These are phyloP conservation scores for Phalaenopsis aphrodite DNA, from an alignment of 106 monocot species.

Conservation along the genomic window DNA sequence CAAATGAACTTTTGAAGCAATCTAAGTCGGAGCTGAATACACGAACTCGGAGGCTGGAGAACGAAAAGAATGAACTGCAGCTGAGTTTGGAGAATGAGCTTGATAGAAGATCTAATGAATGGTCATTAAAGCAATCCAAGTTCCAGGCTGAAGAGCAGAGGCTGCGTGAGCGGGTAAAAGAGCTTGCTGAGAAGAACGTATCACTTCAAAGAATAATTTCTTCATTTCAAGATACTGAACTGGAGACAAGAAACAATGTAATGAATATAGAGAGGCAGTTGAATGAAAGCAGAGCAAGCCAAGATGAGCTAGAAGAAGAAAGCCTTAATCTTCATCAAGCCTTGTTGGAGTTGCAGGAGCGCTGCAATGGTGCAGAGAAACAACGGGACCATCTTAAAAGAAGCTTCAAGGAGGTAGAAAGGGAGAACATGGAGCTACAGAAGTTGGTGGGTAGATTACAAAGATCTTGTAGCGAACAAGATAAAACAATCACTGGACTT, in stretches of 20 bases:
- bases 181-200: constrained; percentile 91
- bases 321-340: constrained; percentile 40
- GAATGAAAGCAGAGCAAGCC: constrained; percentile 29
- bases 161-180: constrained; percentile 74
- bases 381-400: constrained; percentile 34
- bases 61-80: constrained; percentile 75
- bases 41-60: constrained; percentile 73
- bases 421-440: constrained; percentile 60
- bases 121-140: constrained; percentile 72
- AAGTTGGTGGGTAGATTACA: constrained; percentile 52
- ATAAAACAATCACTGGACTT: constrained; percentile 70
- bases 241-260: constrained; percentile 23
- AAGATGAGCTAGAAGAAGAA: constrained; percentile 40
- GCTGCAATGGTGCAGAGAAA: constrained; percentile 33
- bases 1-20: constrained; percentile 45
- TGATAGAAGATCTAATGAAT: constrained; percentile 72
- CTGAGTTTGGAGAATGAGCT: constrained; percentile 67
- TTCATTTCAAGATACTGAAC: constrained; percentile 46
- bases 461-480: constrained; percentile 66
- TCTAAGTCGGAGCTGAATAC: constrained; percentile 53
- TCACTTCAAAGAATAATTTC: constrained; percentile 81
- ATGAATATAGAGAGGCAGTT: constrained; percentile 46
- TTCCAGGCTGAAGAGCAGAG: constrained; percentile 77
- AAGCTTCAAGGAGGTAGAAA: constrained; percentile 56
- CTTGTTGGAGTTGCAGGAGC: constrained; percentile 41